Evolutionary conservation across 2,329 filamentous ascomycete genomes (phyloP).

Genomic region (Fusarium camptoceras): DNA sequence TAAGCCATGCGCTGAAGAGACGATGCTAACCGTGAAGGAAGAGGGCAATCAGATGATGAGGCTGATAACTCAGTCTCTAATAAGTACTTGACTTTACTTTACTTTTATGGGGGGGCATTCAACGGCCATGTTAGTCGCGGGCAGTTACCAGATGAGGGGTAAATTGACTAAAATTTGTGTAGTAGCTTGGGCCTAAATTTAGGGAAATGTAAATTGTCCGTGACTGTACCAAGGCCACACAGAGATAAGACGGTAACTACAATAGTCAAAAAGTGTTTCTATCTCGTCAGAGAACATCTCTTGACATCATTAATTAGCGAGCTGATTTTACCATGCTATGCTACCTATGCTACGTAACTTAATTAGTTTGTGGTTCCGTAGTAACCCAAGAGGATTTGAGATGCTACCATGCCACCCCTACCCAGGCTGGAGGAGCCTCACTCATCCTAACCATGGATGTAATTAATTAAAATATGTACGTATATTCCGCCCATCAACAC

Average conservation of each 20-base stretch:
- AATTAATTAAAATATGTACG: constrained; percentile 19
- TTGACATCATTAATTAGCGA: constrained; percentile 5
- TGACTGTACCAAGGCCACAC: not conserved
- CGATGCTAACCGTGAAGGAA: not conserved
- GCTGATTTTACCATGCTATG: not conserved
- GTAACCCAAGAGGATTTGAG: constrained; percentile 4
- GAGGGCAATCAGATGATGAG: constrained; percentile 4
- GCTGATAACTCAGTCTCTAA: not conserved
- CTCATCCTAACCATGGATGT: constrained; percentile 15
- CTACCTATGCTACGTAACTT: not conserved
- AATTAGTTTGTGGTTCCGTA: not conserved
- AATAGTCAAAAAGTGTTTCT: not conserved
- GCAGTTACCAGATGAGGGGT: constrained; percentile 35
- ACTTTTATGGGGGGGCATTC: constrained; percentile 16
- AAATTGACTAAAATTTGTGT: constrained; percentile 16
- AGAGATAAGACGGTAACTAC: not conserved
- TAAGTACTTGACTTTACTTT: not conserved
- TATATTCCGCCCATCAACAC: constrained; percentile 11
- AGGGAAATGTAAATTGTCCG: constrained; percentile 7
- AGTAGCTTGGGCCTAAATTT: constrained; percentile 20
- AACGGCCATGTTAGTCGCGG: constrained; percentile 14
- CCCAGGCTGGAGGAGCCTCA: constrained; percentile 33
- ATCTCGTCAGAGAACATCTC: not conserved
- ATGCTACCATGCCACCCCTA: constrained; percentile 1
- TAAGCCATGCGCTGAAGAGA: constrained; percentile 8